Base-by-base conservation (phyloP, 2,329 filamentous ascomycete species). In the Arthroderma sp. region DNA sequence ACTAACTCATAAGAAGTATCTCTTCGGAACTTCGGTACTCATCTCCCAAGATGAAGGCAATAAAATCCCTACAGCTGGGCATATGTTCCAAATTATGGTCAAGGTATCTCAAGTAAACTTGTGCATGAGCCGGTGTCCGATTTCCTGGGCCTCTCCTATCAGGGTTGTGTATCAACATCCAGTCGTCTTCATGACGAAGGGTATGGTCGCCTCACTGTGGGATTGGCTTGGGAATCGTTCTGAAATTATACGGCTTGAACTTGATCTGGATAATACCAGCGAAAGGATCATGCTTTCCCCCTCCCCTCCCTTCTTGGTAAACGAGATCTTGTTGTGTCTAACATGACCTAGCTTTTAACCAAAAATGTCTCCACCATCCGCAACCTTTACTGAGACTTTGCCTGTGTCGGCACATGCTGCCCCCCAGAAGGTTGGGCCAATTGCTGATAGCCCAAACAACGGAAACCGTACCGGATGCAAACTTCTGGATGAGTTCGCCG, bases 261-360 rank as follows among this genome's bases (percentile, higher is more conserved):
- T 89, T 89, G 85, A 89, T 88, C 84, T 85, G 83, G 85, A 88
- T 89, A 89, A 91, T 91, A 85, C 85, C 83, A 87, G 87, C 87
- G 87, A 87, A 91, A 94, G 87, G 83, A 94, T 91, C 86, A 93
- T 94, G 85, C 85, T 76, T 76, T 75, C 70, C 70, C 67, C 68
- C 63, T 57, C 61, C 61, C 56, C 58, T 52, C 54, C 57, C 58
- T 55, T 52, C 48, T 45, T 53, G 52, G 51, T n/a, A n/a, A 22
- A 22, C 15, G 15, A 22, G 15, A 22, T 22, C 15, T 22, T 22
- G 15, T 22, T 68, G 64, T 60, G 57, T 55, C 46, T 50, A 42
- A 56, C 50, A 55, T 58, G 51, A 58, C 52, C 50, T 49, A 52
- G 49, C 41, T 11, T 31, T 53, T 48, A 54, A 53, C 56, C 64